Evolutionary conservation across 2,329 filamentous ascomycete genomes (phyloP), one percentile per base, ranked within the genome.

Genomic region (Rachicladosporium sp.): DNA sequence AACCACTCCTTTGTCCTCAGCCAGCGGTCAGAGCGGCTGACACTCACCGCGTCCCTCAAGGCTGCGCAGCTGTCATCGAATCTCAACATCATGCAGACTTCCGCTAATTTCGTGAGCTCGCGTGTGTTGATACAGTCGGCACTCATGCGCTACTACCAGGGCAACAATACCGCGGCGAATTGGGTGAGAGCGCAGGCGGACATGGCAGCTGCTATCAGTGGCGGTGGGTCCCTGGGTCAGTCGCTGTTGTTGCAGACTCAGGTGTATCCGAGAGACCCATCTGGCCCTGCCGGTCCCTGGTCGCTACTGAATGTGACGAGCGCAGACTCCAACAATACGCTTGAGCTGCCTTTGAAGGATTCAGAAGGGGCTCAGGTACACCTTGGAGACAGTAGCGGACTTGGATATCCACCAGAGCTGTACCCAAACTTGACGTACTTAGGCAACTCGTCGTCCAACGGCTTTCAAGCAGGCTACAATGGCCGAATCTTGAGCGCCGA

Each of bases 31-130:
- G 47, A 48, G 37, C 74, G 79, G 37, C 74, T 95, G 35, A 67
- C 78, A 19, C 69, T 94, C 45, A 85, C 85, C 1, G 88, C 88
- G 5, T 87, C 82, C 2, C 76, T 94, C 55, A 94, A 94, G 60
- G 81, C 87, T 12, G 78, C 82, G 23, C 81, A 89, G 55, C 72
- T 95, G 46, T 70, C 81, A 4, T 80, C 84, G 38, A 82, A 86
- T 56, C 73, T 95, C 40, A 70, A 84, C 37, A 71, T 94, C 37
- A 76, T 93, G 49, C 76, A 87, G 62, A 82, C 82, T 27, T 80
- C 78, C 43, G 82, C 79, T 54, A 69, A 71, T 40, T 80, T 81
- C 40, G 80, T 91, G 33, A 69, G 80, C 5, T 87, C 83, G 0
- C 65, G 74, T 30, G 56, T 75, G 6, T 50, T 73, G 10, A 65